Evolutionary conservation across 129 eudicot species (phyloP), one percentile per base, ranked within the genome.

Genomic region (Deinandra increscens): DNA sequence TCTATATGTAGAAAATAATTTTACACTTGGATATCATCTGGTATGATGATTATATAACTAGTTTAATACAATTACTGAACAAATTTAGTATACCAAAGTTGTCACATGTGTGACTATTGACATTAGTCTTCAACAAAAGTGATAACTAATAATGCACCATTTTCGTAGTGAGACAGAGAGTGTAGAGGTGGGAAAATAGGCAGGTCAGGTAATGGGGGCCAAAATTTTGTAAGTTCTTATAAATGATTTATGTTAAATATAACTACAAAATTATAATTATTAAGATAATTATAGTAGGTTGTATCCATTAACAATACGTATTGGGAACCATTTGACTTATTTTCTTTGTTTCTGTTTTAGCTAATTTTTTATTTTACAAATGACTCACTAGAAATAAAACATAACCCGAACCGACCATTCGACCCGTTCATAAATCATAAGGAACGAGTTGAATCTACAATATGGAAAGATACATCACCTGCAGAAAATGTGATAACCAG

Each of bases 401-500:
- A 34, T 36, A 60, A n/a, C 45, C 45, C 5, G 23, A 60, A 36
- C n/a, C 17, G 13, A 60, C 29, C 44, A 60, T n/a, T 33, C 17
- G 13, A 60, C 29, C 44, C 23, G 8, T 60, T 33, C 7, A 17
- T 37, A 60, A 60, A 45, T 60, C n/a, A n/a, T n/a, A n/a, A n/a
- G n/a, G n/a, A 15, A 6, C 6, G 12, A 10, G 39, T 58, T 31
- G 18, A 58, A 58, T 26, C 39, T 58, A 59, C 26, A 14, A 45
- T 8, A 56, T 45, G 17, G 38, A 46, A 56, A 14, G 73, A 66
- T 17, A 11, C 42, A 51, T 11, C 80, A 93, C 98, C 95, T 83
- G 84, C 76, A 93, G 75, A 80, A 86, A 75, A 74, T 83, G 78
- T 51, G 68, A 68, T 60, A 93, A 79, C 98, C 98, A 93, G 29